Conservation (phyloP, 495 filamentous ascomycete genomes). For the Oidiodendron maius region DNA sequence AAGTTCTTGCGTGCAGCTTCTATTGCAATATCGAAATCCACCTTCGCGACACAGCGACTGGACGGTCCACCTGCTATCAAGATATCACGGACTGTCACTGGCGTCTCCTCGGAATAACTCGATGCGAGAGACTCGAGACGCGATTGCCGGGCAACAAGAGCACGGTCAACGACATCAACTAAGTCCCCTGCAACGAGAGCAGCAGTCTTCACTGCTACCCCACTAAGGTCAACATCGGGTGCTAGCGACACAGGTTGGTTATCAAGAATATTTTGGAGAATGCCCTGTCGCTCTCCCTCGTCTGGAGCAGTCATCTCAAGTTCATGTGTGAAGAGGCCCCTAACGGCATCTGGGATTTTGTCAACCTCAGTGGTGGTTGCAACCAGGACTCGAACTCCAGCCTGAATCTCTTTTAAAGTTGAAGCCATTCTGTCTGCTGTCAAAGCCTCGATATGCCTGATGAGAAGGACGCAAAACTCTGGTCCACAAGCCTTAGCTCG, state of each 20-base stretch:
- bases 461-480: slow-evolving; percentile 72
- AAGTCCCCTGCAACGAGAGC: slow-evolving; percentile 92
- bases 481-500: slow-evolving; percentile 83
- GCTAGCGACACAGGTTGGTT: slow-evolving; percentile 67
- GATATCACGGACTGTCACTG: slow-evolving; percentile 70
- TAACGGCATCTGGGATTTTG: slow-evolving; percentile 82
- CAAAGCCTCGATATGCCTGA: slow-evolving; percentile 84
- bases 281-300: slow-evolving; percentile 85
- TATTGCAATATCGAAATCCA: slow-evolving; percentile 84
- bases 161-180: slow-evolving; percentile 89
- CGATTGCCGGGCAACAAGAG: slow-evolving; percentile 63
- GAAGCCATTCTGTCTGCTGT: slow-evolving; percentile 84
- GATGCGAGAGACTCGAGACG: slow-evolving; percentile 66
- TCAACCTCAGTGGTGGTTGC: slow-evolving; percentile 94
- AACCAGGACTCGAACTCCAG: slow-evolving; percentile 69
- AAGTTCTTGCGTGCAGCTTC: slow-evolving; percentile 96
- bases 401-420: slow-evolving; percentile 72
- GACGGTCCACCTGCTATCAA: slow-evolving; percentile 83
- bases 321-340: slow-evolving; percentile 91
- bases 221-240: slow-evolving; percentile 72
- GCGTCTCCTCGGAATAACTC: slow-evolving; percentile 28
- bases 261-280: slow-evolving; percentile 69
- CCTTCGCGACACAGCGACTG: slow-evolving; percentile 70
- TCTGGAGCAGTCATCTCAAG: slow-evolving; percentile 91
- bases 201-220: slow-evolving; percentile 89